Evolutionary conservation across 2,329 filamentous ascomycete species (phyloP).

Genomic region (Fusarium anthophilum): DNA sequence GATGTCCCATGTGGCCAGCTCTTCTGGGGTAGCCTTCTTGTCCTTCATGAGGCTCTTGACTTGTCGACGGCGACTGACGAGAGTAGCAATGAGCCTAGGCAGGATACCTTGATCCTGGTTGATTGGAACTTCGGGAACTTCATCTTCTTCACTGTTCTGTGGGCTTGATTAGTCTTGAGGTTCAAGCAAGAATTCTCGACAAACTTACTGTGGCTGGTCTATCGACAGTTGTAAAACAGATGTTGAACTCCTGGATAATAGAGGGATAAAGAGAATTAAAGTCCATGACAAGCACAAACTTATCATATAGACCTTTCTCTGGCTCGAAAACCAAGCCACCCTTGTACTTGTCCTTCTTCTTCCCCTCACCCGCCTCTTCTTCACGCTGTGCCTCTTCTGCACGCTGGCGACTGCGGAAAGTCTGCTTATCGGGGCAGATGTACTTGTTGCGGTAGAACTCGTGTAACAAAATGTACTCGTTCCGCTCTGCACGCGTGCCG

Average conservation of each 20-base stretch:
- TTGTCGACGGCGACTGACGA: constrained; percentile 87
- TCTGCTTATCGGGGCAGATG: constrained; percentile 95
- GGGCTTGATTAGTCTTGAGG: constrained; percentile 40
- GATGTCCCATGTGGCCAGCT: constrained; percentile 96
- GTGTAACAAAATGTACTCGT: constrained; percentile 98
- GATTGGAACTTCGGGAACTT: constrained; percentile 84
- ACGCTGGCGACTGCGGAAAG: constrained; percentile 78
- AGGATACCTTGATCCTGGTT: constrained; percentile 85
- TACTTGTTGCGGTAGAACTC: constrained; percentile 98
- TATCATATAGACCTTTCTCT: constrained; percentile 97
- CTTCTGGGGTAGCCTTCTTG: constrained; percentile 83
- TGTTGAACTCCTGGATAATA: constrained; percentile 99
- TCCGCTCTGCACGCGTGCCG: constrained; percentile 94
- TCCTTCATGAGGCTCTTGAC: constrained; percentile 98
- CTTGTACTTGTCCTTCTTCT: constrained; percentile 99
- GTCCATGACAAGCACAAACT: constrained; percentile 99
- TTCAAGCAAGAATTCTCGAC: neutral
- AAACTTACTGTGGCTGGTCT: constrained; percentile 72
- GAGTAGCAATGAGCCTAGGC: constrained; percentile 88
- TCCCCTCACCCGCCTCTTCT: constrained; percentile 76
- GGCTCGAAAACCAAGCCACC: constrained; percentile 98
- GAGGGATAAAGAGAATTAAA: constrained; percentile 99
- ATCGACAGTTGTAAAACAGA: constrained; percentile 98
- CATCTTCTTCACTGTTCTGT: constrained; percentile 78
- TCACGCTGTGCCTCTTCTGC: constrained; percentile 75